Percentiles rank a stretch among this genome's conserved stretches.
These are phyloP conservation scores for Pythium dissotocum DNA, from an alignment of 352 stramenopile species.

Conservation along the genomic window DNA sequence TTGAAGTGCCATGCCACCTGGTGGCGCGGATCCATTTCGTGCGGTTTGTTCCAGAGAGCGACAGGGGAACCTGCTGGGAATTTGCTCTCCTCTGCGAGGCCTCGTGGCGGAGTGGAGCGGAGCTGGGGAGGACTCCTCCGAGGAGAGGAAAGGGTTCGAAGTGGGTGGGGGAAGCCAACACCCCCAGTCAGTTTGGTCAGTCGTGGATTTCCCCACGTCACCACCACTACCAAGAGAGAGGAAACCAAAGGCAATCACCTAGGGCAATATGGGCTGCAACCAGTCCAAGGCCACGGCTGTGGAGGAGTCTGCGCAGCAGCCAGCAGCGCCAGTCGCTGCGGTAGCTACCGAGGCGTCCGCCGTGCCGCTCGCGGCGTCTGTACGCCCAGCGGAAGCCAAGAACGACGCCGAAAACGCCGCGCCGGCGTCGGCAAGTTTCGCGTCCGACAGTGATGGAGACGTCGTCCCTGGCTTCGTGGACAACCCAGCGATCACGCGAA, in stretches of 20 bases:
- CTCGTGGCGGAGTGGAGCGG: not conserved
- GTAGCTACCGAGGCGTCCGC: not conserved
- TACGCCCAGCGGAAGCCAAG: constrained; percentile 7
- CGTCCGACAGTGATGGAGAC: constrained; percentile 47
- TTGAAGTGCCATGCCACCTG: constrained; percentile 14
- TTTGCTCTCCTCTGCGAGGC: not conserved
- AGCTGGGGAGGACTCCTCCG: not conserved
- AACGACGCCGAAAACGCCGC: not conserved
- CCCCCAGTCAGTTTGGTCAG: constrained; percentile 1
- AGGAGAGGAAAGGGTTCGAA: not conserved
- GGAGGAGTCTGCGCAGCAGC: not conserved
- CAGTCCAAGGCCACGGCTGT: constrained; percentile 51
- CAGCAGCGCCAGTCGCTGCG: not conserved
- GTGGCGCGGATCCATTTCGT: not conserved
- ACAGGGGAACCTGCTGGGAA: not conserved
- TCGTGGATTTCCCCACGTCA: constrained; percentile 11
- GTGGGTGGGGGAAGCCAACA: too few species aligned
- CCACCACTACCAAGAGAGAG: constrained; percentile 5
- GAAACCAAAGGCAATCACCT: constrained; percentile 1
- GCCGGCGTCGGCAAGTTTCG: constrained; percentile 1
- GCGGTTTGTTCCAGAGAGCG: constrained; percentile 1
- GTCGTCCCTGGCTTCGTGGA: constrained; percentile 49
- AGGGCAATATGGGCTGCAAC: constrained; percentile 54
- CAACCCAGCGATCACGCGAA: constrained; percentile 22
- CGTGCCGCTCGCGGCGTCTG: not conserved